Base-by-base conservation (phyloP, 306 rosid genomes). In the Ormosia emarginata region DNA sequence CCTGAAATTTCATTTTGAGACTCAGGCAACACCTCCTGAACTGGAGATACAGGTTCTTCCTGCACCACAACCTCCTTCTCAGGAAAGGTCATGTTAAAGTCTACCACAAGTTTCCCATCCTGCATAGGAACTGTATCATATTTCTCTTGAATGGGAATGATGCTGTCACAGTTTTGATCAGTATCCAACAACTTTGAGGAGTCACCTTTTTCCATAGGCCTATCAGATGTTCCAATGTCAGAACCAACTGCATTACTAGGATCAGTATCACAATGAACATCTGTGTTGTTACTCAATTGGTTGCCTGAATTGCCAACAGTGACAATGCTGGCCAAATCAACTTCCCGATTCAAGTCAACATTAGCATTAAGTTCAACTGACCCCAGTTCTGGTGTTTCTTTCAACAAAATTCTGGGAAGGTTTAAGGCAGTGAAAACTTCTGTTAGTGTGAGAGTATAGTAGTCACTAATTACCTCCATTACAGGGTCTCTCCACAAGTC, bases 401-500 rank as follows among this genome's bases (percentile, higher is more conserved):
- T 74, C 34, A 75, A 56, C 75, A 81, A 83, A 75, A 67, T 76
- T 44, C 40, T 44, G 0, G 91, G 82, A 86, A 57, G 67, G 30
- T 84, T 84, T 12, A 88, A 55, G 58, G 14, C 49, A 7, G 53
- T 81, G 67, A 77, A 68, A 75, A 90, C 14, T 73, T 88, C 92
- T 30, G 78, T 47, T 0, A 83, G 67, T 4, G 88, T 88, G 56
- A 90, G 81, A 29, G 73, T 14, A 2, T 73, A 77, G 85, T 89
- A 89, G 41, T 88, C 89, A 72, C 79, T 79, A 74, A 92, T 24
- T 17, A 90, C 90, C 81, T 87, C 96, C 24, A 8, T 34, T 33
- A 92, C 87, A 72, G 86, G 77, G 67, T 68, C 88, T 82, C 85
- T 86, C 99, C 97, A 95, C 83, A 88, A 68, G 11, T 92, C 83